Percentiles rank a stretch among this genome's conserved stretches.
These are phyloP conservation scores for Erigeron canadensis DNA, from an alignment of 129 eudicot genomes.

Conservation along the genomic window DNA sequence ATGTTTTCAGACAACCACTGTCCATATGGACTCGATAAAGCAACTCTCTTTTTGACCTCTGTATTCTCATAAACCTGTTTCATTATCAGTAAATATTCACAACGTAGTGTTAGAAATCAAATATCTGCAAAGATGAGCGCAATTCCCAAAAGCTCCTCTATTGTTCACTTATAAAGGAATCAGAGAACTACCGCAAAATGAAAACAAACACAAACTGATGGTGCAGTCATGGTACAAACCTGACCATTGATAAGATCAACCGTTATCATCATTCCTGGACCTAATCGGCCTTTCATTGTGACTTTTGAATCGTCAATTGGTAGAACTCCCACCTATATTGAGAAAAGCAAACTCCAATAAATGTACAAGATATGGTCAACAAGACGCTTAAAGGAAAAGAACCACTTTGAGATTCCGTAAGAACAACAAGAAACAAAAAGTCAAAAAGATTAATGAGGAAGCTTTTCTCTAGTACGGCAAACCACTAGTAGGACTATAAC, in stretches of 20 bases:
- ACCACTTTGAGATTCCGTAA: not conserved
- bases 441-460: too few species aligned
- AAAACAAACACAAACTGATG: not conserved
- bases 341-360: constrained; percentile 15
- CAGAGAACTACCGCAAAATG: not conserved
- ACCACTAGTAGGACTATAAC: not conserved
- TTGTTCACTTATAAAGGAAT: too few species aligned
- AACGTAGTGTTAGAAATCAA: not conserved
- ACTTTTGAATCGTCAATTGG: constrained; percentile 96
- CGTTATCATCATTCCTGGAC: constrained; percentile 99
- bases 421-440: not conserved
- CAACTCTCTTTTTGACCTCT: constrained; percentile 93
- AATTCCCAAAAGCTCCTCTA: not conserved
- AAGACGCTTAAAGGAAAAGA: constrained; percentile 21
- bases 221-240: constrained; percentile 47
- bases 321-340: constrained; percentile 83
- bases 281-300: constrained; percentile 95
- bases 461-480: not conserved
- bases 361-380: constrained; percentile 21
- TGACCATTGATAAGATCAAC: constrained; percentile 85
- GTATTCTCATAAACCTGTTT: constrained; percentile 93
- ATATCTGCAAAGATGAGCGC: constrained; percentile 5
- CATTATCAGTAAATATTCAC: constrained; percentile 23
- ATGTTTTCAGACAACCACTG: constrained; percentile 84
- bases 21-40: constrained; percentile 76